phyloP scores from a whole-genome alignment of 2,329 filamentous ascomycete genomes.

The Cryphonectria carpinicola region DNA sequence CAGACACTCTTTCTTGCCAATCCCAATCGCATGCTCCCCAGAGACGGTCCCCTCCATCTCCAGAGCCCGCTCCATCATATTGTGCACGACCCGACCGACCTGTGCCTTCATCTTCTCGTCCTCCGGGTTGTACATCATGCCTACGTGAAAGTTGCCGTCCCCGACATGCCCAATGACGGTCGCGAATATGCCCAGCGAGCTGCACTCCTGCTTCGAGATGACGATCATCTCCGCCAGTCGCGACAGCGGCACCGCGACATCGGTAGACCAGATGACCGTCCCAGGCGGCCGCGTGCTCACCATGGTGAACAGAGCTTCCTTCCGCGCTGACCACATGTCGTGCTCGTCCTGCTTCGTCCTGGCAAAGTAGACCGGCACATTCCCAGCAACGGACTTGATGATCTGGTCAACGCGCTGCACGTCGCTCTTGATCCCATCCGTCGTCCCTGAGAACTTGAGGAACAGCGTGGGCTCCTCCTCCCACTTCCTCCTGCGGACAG shows the following conservation, averaged over 20 bases:
- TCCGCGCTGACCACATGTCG: constrained; percentile 76
- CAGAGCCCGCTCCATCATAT: constrained; percentile 68
- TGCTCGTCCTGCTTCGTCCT: constrained; percentile 64
- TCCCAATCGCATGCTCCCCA: constrained; percentile 67
- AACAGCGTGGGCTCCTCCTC: constrained; percentile 73
- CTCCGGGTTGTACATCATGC: constrained; percentile 48
- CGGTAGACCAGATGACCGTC: constrained; percentile 75
- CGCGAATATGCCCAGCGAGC: constrained; percentile 58
- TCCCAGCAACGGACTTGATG: constrained; percentile 59
- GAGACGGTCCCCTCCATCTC: constrained; percentile 71
- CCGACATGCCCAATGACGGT: constrained; percentile 69
- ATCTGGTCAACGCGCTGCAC: constrained; percentile 63
- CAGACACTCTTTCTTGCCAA: constrained; percentile 51
- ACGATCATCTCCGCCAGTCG: constrained; percentile 72
- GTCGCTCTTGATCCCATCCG: constrained; percentile 65
- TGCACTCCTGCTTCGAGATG: constrained; percentile 64
- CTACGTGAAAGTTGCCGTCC: constrained; percentile 68
- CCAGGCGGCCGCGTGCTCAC: constrained; percentile 65
- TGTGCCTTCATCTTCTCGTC: constrained; percentile 49
- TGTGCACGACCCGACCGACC: constrained; percentile 58
- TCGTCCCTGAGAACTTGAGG: constrained; percentile 74
- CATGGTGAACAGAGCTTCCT: constrained; percentile 74
- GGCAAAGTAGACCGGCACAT: constrained; percentile 68
- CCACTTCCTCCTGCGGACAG: constrained; percentile 60
- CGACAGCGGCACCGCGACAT: constrained; percentile 78